Conservation (phyloP, 208 protist genomes). For the Leishmania lainsoni region DNA sequence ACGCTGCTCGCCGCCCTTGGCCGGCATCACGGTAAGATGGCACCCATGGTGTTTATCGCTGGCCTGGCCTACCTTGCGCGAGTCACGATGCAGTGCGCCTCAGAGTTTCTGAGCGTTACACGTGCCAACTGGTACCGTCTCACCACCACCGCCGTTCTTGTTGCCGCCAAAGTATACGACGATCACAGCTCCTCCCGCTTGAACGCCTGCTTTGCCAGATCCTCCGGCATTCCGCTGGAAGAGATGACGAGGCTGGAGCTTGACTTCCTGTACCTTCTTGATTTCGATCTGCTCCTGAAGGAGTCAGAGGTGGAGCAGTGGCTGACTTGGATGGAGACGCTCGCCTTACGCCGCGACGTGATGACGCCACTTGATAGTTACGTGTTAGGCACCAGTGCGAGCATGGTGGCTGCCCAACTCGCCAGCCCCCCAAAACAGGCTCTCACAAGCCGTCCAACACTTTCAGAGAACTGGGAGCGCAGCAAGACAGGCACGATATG, state of each 20-base stretch:
- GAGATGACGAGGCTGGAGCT: slow-evolving; percentile 77
- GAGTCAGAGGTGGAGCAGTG: slow-evolving; percentile 78
- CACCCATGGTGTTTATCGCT: slow-evolving; percentile 79
- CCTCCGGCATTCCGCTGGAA: slow-evolving; percentile 55
- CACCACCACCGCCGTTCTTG: slow-evolving; percentile 64
- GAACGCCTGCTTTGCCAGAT: slow-evolving; percentile 65
- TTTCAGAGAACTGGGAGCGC: slow-evolving; percentile 6
- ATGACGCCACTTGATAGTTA: slow-evolving; percentile 59
- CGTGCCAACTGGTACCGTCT: slow-evolving; percentile 80
- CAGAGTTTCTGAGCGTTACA: slow-evolving; percentile 59
- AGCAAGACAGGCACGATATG: slow-evolving; percentile 4
- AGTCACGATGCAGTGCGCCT: slow-evolving; percentile 50
- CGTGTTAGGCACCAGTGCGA: slow-evolving; percentile 32
- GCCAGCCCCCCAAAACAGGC: background rate
- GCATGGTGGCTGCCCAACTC: background rate
- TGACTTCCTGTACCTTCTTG: slow-evolving; percentile 84
- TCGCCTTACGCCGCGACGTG: slow-evolving; percentile 55
- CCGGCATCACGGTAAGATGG: slow-evolving; percentile 37
- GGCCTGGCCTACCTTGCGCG: slow-evolving; percentile 80
- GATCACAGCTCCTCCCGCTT: slow-evolving; percentile 52
- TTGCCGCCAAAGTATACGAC: slow-evolving; percentile 90
- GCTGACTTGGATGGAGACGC: slow-evolving; percentile 76
- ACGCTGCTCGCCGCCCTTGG: slow-evolving; percentile 22
- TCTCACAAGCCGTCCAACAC: background rate
- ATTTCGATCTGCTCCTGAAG: slow-evolving; percentile 79